These are phyloP conservation scores for Scutellaria baicalensis DNA, from an alignment of 257 asterid genomes.

Conservation along the genomic window DNA sequence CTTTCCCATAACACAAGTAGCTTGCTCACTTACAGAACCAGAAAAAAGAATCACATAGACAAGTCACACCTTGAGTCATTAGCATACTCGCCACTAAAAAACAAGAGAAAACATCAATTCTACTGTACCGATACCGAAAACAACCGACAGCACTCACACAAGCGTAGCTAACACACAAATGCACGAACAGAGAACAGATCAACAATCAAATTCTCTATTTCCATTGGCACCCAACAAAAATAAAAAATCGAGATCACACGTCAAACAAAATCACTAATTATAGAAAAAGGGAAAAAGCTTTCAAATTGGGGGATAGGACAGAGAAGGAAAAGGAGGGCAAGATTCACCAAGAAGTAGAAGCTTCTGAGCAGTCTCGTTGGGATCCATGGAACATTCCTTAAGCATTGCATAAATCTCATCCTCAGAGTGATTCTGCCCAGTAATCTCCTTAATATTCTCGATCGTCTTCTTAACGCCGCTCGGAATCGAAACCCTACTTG, in stretches of 20 bases:
- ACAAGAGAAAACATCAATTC: not conserved
- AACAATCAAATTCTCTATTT: slow-evolving; percentile 14
- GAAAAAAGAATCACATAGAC: not conserved
- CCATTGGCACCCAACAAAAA: slow-evolving; percentile 20
- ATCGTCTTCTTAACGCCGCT: slow-evolving; percentile 64
- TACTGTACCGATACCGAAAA: not conserved
- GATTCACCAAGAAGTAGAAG: slow-evolving; percentile 74
- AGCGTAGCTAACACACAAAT: not conserved
- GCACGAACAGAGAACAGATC: slow-evolving; percentile 13
- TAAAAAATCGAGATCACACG: slow-evolving; percentile 27
- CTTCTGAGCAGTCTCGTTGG: slow-evolving; percentile 83
- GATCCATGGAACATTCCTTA: slow-evolving; percentile 91
- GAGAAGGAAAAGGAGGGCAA: not conserved
- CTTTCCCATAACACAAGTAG: not conserved
- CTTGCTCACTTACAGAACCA: not conserved
- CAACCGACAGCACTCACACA: not conserved
- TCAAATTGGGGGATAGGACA: not conserved
- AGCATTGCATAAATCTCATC: slow-evolving; percentile 94
- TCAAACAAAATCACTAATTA: not conserved
- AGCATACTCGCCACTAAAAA: slow-evolving; percentile 1
- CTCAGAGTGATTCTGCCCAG: slow-evolving; percentile 78
- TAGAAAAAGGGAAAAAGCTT: not conserved
- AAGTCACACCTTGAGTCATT: not conserved
- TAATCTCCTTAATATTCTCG: slow-evolving; percentile 76
- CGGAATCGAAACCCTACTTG: slow-evolving; percentile 74